A percentile compares a stretch with the other conserved stretches of the same genome.
These are phyloP conservation scores for Colletotrichum spinosum DNA, from an alignment of 2,329 filamentous ascomycete species.

Conservation along the genomic window DNA sequence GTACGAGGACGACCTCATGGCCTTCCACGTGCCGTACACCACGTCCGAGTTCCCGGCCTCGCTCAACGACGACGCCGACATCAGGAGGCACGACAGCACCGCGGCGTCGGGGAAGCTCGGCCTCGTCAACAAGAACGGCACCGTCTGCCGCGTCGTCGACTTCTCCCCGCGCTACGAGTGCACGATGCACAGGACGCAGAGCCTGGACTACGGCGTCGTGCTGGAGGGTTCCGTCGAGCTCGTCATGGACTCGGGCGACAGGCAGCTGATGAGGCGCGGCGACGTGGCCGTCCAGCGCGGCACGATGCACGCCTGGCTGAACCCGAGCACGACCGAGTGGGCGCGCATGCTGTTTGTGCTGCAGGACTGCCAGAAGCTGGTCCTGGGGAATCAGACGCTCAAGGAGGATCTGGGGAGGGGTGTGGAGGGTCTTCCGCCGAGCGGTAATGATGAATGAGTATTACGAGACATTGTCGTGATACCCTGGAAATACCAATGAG, in stretches of 20 bases:
- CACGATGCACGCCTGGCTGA: conserved; percentile 42
- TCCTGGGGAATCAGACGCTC: no score
- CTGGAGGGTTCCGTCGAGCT: conserved; percentile 57
- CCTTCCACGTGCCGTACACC: conserved; percentile 55
- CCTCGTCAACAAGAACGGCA: conserved; percentile 48
- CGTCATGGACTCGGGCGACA: conserved; percentile 55
- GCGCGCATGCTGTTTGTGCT: no score
- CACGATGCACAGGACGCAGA: conserved; percentile 57
- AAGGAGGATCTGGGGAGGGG: no score
- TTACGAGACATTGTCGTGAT: no score
- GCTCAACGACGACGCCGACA: conserved; percentile 54
- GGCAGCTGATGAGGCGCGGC: conserved; percentile 50
- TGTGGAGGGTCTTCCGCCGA: no score
- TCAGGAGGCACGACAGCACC: conserved; percentile 49
- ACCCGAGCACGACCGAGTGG: no score
- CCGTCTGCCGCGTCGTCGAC: conserved; percentile 51
- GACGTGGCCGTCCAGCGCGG: conserved; percentile 58
- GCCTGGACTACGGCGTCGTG: conserved; percentile 58
- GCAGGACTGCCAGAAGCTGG: no score
- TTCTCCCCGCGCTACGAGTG: conserved; percentile 48
- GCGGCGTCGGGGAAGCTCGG: conserved; percentile 52
- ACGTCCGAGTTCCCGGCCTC: conserved; percentile 52
- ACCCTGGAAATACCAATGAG: no score
- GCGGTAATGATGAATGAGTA: no score
- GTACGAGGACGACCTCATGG: conserved; percentile 48